Percentiles rank a stretch among this genome's conserved stretches.
Evolutionary conservation across 768 basidiomycete species (phyloP).

Genomic region (Rhizopogon rudus): DNA sequence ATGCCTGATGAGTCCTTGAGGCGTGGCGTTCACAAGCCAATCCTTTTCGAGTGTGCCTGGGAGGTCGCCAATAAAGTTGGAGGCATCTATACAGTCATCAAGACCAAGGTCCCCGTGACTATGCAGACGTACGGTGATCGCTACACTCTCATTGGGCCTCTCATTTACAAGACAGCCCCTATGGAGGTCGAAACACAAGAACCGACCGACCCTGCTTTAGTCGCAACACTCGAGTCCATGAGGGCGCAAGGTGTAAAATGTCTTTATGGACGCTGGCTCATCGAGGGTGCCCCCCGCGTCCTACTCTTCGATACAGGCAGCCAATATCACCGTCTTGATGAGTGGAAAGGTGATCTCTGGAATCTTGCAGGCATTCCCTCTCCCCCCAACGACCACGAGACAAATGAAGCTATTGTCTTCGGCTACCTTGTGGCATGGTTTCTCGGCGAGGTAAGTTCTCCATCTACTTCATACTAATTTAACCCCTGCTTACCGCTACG

Average conservation of each 20-base stretch:
- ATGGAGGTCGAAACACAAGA: constrained; percentile 98
- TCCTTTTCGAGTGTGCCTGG: constrained; percentile 96
- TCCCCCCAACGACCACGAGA: constrained; percentile 94
- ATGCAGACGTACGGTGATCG: constrained; percentile 93
- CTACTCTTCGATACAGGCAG: constrained; percentile 94
- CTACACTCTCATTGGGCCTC: constrained; percentile 95
- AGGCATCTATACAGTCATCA: constrained; percentile 99
- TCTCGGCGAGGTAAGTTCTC: constrained; percentile 81
- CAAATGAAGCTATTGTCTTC: constrained; percentile 96
- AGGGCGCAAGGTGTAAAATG: constrained; percentile 86
- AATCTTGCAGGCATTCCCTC: constrained; percentile 96
- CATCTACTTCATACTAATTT: constrained; percentile 8
- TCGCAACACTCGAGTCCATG: constrained; percentile 77
- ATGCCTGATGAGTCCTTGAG: constrained; percentile 26
- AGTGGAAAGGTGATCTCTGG: constrained; percentile 99
- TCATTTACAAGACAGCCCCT: constrained; percentile 96
- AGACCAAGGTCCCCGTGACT: constrained; percentile 98
- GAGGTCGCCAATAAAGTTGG: constrained; percentile 99
- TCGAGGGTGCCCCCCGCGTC: constrained; percentile 94
- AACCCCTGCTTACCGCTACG: background rate
- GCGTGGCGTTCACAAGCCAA: constrained; percentile 73
- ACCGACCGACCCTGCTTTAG: constrained; percentile 75
- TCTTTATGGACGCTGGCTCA: constrained; percentile 96
- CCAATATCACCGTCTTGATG: constrained; percentile 83
- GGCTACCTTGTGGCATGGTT: constrained; percentile 99